Percentiles rank a stretch among this genome's conserved stretches.
Evolutionary conservation across 208 protist species (phyloP).

Genomic region (Angomonas ambiguus): DNA sequence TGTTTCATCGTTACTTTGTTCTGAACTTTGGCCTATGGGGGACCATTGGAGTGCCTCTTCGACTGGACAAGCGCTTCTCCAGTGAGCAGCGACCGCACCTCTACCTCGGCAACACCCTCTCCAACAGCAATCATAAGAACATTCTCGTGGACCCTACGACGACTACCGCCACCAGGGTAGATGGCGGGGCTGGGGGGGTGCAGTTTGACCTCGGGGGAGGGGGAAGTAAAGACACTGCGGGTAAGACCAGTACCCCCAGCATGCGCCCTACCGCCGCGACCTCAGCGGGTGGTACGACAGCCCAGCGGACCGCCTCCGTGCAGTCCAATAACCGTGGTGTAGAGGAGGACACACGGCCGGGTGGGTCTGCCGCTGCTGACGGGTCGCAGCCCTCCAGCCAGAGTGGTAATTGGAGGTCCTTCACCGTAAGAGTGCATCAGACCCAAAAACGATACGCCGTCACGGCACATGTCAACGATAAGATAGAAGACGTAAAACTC

Average conservation of each 20-base stretch:
- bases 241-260: neutral
- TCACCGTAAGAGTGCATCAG: constrained; percentile 49
- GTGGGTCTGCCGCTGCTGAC: neutral
- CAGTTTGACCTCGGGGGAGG: neutral
- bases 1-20: constrained; percentile 62
- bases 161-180: neutral
- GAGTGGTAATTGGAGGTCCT: constrained; percentile 33
- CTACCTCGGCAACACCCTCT: constrained; percentile 8
- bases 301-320: neutral
- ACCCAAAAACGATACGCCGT: constrained; percentile 78
- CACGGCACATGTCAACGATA: constrained; percentile 76
- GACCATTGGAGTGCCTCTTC: constrained; percentile 61
- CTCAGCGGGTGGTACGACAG: too few relatives aligned
- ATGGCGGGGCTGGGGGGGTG: neutral
- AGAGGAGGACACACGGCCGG: neutral
- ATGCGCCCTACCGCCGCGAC: constrained; percentile 1
- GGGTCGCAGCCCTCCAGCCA: neutral
- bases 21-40: constrained; percentile 82
- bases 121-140: neutral
- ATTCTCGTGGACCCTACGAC: neutral
- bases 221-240: neutral
- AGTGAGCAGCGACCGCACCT: constrained; percentile 39
- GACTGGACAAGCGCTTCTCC: constrained; percentile 21
- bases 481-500: constrained; percentile 61
- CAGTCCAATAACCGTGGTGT: neutral